Percentiles rank a stretch among this genome's conserved stretches.
phyloP scores from a whole-genome alignment of 2,329 filamentous ascomycete genomes.

The Scedosporium minutisporum region DNA sequence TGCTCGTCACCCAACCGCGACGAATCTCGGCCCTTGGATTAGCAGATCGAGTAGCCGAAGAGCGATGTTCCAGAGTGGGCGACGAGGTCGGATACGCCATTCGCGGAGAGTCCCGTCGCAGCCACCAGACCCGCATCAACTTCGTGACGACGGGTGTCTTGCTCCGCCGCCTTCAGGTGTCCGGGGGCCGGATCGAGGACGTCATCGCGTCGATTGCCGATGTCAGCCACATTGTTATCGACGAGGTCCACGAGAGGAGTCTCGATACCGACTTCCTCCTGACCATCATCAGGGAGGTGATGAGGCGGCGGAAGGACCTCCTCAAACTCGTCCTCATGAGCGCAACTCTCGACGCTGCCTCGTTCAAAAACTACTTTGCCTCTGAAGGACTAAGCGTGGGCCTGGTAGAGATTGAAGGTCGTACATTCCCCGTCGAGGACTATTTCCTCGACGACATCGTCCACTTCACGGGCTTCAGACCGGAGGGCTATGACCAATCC shows the following conservation, averaged over 20 bases:
- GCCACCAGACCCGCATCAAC: slow-evolving; percentile 70
- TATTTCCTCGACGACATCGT: slow-evolving; percentile 85
- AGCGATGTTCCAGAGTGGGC: slow-evolving; percentile 72
- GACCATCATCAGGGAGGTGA: slow-evolving; percentile 74
- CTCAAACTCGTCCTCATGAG: slow-evolving; percentile 93
- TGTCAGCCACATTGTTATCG: slow-evolving; percentile 88
- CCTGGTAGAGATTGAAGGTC: slow-evolving; percentile 74
- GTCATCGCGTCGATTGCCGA: slow-evolving; percentile 74
- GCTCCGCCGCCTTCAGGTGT: slow-evolving; percentile 81
- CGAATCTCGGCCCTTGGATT: slow-evolving; percentile 90
- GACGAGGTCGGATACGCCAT: slow-evolving; percentile 89
- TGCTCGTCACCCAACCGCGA: slow-evolving; percentile 90
- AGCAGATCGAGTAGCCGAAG: slow-evolving; percentile 88
- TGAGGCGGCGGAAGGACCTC: slow-evolving; percentile 64
- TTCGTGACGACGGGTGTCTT: slow-evolving; percentile 95
- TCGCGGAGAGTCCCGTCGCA: slow-evolving; percentile 75
- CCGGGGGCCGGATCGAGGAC: slow-evolving; percentile 69
- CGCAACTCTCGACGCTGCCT: slow-evolving; percentile 80
- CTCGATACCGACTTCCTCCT: slow-evolving; percentile 91
- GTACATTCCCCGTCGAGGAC: slow-evolving; percentile 84
- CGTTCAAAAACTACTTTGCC: slow-evolving; percentile 78
- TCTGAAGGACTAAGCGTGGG: slow-evolving; percentile 60
- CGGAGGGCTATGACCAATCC: slow-evolving; percentile 35
- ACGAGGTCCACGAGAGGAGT: slow-evolving; percentile 93
- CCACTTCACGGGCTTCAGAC: slow-evolving; percentile 63